Evolutionary conservation across 129 eudicot genomes (phyloP).

Genomic region (Tagetes erecta): DNA sequence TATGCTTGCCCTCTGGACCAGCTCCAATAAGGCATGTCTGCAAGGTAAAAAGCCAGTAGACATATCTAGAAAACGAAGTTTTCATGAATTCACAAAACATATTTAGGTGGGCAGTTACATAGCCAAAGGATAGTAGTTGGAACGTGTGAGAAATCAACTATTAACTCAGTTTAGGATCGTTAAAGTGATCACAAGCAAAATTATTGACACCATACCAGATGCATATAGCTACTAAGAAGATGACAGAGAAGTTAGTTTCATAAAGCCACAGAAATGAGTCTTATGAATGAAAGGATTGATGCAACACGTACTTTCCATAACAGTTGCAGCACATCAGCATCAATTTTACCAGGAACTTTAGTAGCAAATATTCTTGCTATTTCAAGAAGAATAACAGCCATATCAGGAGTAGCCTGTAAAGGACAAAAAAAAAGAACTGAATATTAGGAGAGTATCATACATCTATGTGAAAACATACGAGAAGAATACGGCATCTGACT

Average conservation of each 20-base stretch:
- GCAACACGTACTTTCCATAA: conserved; percentile 81
- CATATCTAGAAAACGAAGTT: neutral
- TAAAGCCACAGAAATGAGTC: neutral
- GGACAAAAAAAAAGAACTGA: neutral
- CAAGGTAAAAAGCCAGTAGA: neutral
- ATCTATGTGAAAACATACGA: neutral
- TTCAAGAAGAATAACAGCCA: conserved; percentile 97
- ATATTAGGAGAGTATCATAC: neutral
- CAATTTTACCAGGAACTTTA: conserved; percentile 96
- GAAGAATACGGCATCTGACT: neutral
- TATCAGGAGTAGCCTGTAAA: conserved; percentile 89
- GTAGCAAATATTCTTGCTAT: conserved; percentile 97
- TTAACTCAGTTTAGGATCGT: too few relatives aligned
- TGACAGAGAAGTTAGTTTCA: neutral
- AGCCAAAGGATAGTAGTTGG: too few relatives aligned
- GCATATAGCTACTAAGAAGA: neutral
- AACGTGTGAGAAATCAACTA: too few relatives aligned
- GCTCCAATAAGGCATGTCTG: conserved; percentile 98
- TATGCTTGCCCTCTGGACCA: conserved; percentile 97
- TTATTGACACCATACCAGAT: neutral
- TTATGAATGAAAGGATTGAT: neutral
- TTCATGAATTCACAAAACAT: too few relatives aligned
- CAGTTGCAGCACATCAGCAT: conserved; percentile 94
- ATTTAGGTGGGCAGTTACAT: too few relatives aligned
- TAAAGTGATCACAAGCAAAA: too few relatives aligned